Evolutionary conservation across 2,329 filamentous ascomycete genomes (phyloP).

Genomic region (Diaporthe capsici): DNA sequence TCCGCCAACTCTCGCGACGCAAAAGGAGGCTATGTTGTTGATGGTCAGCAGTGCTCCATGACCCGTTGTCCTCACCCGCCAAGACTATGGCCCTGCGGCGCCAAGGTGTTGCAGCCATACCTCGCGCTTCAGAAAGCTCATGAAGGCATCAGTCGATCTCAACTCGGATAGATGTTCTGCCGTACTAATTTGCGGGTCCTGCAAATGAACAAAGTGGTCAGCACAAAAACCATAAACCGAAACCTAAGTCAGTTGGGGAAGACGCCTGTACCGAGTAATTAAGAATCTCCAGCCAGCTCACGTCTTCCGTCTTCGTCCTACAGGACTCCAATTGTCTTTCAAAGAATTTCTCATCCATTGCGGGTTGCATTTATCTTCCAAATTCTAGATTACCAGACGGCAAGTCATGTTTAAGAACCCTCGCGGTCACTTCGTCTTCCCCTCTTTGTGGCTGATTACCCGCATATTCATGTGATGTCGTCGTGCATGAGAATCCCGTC

Average conservation of each 20-base stretch:
- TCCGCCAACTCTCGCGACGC: neutral
- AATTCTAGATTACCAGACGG: no score
- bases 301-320: neutral
- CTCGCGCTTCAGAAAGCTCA: constrained; percentile 8
- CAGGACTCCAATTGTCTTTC: neutral
- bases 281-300: constrained; percentile 10
- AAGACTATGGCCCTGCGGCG: no score
- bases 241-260: neutral
- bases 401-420: no score
- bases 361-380: neutral
- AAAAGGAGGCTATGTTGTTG: neutral
- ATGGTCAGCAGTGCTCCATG: neutral
- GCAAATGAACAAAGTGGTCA: neutral
- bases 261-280: constrained; percentile 13
- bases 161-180: neutral
- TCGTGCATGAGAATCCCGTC: neutral
- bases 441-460: neutral
- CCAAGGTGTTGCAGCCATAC: neutral
- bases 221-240: neutral
- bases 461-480: neutral
- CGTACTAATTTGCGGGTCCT: constrained; percentile 7
- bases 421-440: neutral
- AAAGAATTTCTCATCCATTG: neutral
- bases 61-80: neutral
- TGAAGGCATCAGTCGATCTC: neutral